Evolutionary conservation across 2,329 filamentous ascomycete species (phyloP), one percentile per base, ranked within the genome.

Genomic region (Alternaria novae-zelandiae): DNA sequence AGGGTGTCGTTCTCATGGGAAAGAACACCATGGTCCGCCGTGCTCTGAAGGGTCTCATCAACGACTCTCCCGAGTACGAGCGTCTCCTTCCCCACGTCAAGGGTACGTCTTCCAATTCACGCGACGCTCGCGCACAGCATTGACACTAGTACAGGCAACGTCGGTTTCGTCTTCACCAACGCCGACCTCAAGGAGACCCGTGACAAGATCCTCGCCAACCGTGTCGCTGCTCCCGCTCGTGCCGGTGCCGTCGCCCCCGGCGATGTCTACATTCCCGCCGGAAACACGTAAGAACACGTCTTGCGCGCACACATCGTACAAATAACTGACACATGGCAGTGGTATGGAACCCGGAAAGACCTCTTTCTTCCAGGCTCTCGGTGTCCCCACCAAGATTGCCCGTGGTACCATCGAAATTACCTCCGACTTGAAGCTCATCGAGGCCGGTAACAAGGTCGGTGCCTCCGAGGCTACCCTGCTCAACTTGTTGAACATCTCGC

Each of bases 321-420:
- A n/a, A 1, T 51, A 54, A 63, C 58, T 76, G 55, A 77, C 65
- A 65, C 26, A 46, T 30, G 7, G 41, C 57, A 78, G 75, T 80
- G 96, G 96, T 87, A 99, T 99, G 96, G 96, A 99, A 86, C 96
- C 96, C 83, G 96, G 96, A 85, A 99, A 99, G 92, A 99, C 96
- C 81, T 98, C 96, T 83, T 99, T 99, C 94, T 99, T 99, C 94
- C 96, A 99, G 91, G 96, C 96, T 80, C 96, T 99, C 86, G 95
- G 95, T 93, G 94, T 99, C 83, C 96, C 96, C 82, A 99, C 96
- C 90, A 99, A 99, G 94, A 99, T 99, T 87, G 96, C 96, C 83
- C 96, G 96, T 97, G 96, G 96, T 96, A 99, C 96, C 86, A 99
- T 99, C 86, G 96, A 99, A 93, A 99, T 99, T 82, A 97, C 94